phyloP scores from a whole-genome alignment of 2,329 filamentous ascomycete species.

The Leptosphaerulina australis region DNA sequence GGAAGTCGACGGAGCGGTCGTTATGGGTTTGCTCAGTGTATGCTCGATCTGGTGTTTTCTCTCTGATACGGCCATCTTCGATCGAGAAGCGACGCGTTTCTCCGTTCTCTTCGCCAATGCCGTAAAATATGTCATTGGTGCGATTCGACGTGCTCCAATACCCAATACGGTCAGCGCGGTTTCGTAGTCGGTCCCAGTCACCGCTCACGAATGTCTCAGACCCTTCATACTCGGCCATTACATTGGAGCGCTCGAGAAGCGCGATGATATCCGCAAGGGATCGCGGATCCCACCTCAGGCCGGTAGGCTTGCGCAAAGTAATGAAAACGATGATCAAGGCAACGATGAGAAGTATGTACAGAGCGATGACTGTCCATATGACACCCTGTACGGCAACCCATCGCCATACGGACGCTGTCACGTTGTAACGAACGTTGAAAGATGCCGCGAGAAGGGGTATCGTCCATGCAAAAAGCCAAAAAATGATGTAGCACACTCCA shows the following conservation, averaged over 20 bases:
- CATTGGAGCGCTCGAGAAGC: conserved; percentile 80
- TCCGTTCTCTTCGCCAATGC: conserved; percentile 70
- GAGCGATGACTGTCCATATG: conserved; percentile 75
- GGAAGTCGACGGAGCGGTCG: conserved; percentile 47
- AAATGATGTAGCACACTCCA: conserved; percentile 68
- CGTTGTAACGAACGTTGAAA: conserved; percentile 70
- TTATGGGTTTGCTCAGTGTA: conserved; percentile 17
- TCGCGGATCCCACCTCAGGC: conserved; percentile 82
- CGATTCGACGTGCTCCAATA: conserved; percentile 79
- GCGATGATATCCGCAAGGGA: conserved; percentile 82
- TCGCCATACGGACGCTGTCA: conserved; percentile 67
- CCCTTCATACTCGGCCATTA: conserved; percentile 72
- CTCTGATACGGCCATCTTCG: conserved; percentile 55
- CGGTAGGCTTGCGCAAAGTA: conserved; percentile 73
- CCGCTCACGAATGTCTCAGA: conserved; percentile 65
- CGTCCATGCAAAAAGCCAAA: conserved; percentile 80
- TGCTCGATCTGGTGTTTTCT: conserved; percentile 48
- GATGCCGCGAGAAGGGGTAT: conserved; percentile 80
- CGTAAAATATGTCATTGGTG: conserved; percentile 74
- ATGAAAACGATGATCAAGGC: conserved; percentile 64
- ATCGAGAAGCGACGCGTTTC: conserved; percentile 58
- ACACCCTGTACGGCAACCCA: conserved; percentile 82
- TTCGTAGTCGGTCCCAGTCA: conserved; percentile 61
- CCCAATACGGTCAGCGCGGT: conserved; percentile 74
- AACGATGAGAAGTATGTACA: conserved; percentile 72